Evolutionary conservation across 768 basidiomycete species (phyloP).

Genomic region (Hypholoma fasciculare): DNA sequence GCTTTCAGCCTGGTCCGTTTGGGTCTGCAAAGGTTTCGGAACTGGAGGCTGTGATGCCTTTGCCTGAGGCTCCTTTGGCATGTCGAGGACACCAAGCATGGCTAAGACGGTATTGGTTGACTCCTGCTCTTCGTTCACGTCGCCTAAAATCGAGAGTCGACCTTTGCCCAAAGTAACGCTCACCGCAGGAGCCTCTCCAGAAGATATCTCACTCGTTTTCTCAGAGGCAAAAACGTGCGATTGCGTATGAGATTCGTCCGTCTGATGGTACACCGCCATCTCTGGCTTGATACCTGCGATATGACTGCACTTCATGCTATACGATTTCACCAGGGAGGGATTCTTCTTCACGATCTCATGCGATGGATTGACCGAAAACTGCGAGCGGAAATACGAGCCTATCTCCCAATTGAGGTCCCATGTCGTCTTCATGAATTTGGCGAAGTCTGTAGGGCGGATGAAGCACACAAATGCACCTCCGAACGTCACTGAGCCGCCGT

Average conservation of each 20-base stretch:
- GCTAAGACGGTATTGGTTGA: constrained; percentile 35
- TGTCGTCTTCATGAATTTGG: constrained; percentile 26
- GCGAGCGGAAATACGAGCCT: constrained; percentile 41
- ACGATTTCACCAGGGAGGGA: constrained; percentile 25
- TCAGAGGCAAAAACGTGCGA: constrained; percentile 25
- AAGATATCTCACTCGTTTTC: constrained; percentile 17
- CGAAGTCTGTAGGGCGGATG: constrained; percentile 22
- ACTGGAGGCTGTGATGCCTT: background rate
- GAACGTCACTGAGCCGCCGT: constrained; percentile 38
- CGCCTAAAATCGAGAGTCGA: constrained; percentile 39
- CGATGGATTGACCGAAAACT: constrained; percentile 30
- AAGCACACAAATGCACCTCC: constrained; percentile 33
- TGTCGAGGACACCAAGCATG: constrained; percentile 36
- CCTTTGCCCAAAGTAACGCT: constrained; percentile 32
- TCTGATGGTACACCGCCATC: constrained; percentile 31
- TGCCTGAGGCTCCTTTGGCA: constrained; percentile 4
- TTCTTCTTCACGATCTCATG: constrained; percentile 30
- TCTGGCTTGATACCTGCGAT: constrained; percentile 29
- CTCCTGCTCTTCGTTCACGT: constrained; percentile 39
- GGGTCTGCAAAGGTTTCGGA: background rate
- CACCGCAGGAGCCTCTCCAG: constrained; percentile 31
- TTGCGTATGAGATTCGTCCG: constrained; percentile 21
- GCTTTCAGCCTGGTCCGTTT: background rate
- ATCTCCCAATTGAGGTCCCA: constrained; percentile 37
- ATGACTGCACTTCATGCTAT: constrained; percentile 45